Evolutionary conservation across 2,329 filamentous ascomycete genomes (phyloP), one percentile per base, ranked within the genome.

Genomic region (Apiospora hydei): DNA sequence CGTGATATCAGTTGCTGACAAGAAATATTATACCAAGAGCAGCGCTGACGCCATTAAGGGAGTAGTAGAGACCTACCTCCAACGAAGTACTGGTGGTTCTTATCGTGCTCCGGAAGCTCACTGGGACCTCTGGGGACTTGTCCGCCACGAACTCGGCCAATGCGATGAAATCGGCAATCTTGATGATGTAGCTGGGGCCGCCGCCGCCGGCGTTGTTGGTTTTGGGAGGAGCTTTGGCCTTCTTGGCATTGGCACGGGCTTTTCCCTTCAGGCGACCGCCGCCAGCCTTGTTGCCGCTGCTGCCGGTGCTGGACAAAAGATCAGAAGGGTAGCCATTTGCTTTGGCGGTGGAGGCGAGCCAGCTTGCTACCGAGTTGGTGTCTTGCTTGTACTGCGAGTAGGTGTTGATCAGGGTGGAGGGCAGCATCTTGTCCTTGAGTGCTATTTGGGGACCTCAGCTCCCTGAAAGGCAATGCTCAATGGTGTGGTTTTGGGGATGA

Each of bases 311-410:
- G 51, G 73, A 13, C n/a, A 68, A 18, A 13, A 78, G 71, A 46
- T 78, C 74, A 4, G 75, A 18, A 13, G 78, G 64, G 67, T 78
- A 84, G 4, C 83, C 83, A 53, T 75, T 76, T 3, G 76, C 73
- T 69, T 78, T 81, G 51, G 84, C 84, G 0, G 83, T 85, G 1
- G 80, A 81, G 2, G 82, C 83, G 10, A 85, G 81, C 84, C 83
- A 86, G 44, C 78, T 75, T 1, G 82, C 83, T 13, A 86, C 78
- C 2, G 79, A 77, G 49, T 84, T 76, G 0, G 81, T 84, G 70
- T 85, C 83, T n/a, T 80, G 72, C 72, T 84, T 85, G 75, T 85
- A 85, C 71, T 80, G 78, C 26, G 77, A 77, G 72, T 85, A 85
- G 0, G 76, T 77, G 70, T 81, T 79, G 46, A 74, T 13, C 0